Conservation (phyloP, 192 early-diverging fungal genomes). For the Coemansia sp. region DNA sequence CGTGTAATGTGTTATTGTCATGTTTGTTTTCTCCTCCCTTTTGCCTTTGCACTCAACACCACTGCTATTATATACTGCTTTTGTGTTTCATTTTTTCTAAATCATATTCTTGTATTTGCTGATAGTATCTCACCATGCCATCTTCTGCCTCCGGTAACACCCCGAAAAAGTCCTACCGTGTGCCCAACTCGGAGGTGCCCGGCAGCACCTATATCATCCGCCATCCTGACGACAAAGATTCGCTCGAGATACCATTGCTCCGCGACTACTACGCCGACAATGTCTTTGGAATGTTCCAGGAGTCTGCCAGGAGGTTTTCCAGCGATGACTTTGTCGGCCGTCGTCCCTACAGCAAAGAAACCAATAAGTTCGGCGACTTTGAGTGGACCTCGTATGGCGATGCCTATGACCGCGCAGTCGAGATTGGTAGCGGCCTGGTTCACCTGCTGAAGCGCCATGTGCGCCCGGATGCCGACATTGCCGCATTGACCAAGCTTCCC, state of each 20-base stretch:
- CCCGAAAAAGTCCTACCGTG: constrained; percentile 48
- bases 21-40: not conserved
- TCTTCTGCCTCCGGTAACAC: constrained; percentile 8
- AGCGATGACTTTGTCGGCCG: constrained; percentile 66
- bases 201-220: constrained; percentile 49
- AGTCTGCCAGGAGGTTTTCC: constrained; percentile 56
- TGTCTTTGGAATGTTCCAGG: constrained; percentile 44
- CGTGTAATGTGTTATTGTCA: not conserved
- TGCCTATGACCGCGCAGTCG: constrained; percentile 58
- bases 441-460: constrained; percentile 59
- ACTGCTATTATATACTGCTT: too few relatives aligned
- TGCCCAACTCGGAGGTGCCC: constrained; percentile 49
- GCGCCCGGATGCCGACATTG: constrained; percentile 35
- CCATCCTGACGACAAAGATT: constrained; percentile 40
- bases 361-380: constrained; percentile 65
- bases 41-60: too few relatives aligned
- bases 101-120: not conserved
- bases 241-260: constrained; percentile 18
- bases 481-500: constrained; percentile 33
- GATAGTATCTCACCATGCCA: not conserved
- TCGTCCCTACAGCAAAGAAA: constrained; percentile 60
- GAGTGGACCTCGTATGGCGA: constrained; percentile 72
- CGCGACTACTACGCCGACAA: constrained; percentile 36
- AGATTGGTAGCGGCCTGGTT: constrained; percentile 71
- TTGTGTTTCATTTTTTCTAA: not conserved